A percentile compares a stretch with the other conserved stretches of the same genome.
Conservation (phyloP, 2,329 filamentous ascomycete genomes). For the Colletotrichum sp. region DNA sequence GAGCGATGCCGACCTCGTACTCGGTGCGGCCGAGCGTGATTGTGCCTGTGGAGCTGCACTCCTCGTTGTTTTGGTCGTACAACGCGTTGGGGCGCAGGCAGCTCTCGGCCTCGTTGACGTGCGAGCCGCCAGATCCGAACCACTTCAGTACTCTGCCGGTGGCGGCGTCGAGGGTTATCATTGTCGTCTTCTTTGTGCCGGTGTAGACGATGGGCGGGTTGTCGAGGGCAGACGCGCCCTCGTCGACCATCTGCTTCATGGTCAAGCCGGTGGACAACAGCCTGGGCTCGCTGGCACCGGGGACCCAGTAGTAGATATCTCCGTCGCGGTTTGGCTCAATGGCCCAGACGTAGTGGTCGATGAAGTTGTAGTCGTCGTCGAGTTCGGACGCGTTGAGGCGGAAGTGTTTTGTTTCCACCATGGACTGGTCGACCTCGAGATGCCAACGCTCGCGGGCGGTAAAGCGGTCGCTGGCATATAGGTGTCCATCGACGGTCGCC, state of each 20-base stretch:
- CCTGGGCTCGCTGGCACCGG: conserved; percentile 62
- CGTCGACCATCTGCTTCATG: conserved; percentile 88
- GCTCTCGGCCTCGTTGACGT: conserved; percentile 73
- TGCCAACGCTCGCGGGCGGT: conserved; percentile 87
- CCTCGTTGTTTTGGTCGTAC: conserved; percentile 70
- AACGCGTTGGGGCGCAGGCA: conserved; percentile 74
- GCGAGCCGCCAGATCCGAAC: conserved; percentile 77
- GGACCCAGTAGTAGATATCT: conserved; percentile 84
- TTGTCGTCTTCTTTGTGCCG: conserved; percentile 86
- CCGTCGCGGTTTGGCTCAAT: conserved; percentile 92
- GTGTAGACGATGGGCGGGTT: conserved; percentile 86
- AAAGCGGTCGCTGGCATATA: conserved; percentile 88
- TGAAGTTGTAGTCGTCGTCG: conserved; percentile 63
- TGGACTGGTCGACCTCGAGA: conserved; percentile 81
- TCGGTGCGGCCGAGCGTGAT: conserved; percentile 86
- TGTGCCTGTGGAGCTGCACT: conserved; percentile 81
- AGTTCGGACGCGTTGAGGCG: conserved; percentile 69
- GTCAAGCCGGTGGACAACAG: conserved; percentile 73
- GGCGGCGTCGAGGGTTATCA: conserved; percentile 87
- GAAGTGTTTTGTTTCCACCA: conserved; percentile 89
- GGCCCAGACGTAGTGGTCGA: conserved; percentile 93
- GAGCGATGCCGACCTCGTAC: conserved; percentile 87
- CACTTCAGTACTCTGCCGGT: conserved; percentile 84
- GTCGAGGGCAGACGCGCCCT: conserved; percentile 74
- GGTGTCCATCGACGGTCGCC: conserved; percentile 98